These are phyloP conservation scores for Magnaporthiopsis poae DNA, from an alignment of 2,329 filamentous ascomycete species.

Conservation along the genomic window DNA sequence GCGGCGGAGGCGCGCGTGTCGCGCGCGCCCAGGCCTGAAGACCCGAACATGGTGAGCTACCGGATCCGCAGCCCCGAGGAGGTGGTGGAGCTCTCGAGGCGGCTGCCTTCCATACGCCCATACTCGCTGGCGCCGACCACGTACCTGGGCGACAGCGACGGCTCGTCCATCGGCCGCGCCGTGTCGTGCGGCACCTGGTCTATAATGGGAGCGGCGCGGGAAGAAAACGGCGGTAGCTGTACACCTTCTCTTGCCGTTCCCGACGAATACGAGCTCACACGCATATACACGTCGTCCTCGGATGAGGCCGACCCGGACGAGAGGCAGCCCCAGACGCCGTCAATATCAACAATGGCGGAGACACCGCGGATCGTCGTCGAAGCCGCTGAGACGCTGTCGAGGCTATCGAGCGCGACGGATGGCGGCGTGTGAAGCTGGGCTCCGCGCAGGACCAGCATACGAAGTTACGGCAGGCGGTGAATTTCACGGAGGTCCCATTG, in stretches of 20 bases:
- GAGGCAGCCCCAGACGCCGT: too few relatives aligned
- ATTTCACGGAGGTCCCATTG: too few relatives aligned
- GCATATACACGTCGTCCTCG: not conserved
- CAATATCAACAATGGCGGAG: not conserved
- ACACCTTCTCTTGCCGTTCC: not conserved
- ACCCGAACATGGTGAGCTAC: slow-evolving; percentile 1
- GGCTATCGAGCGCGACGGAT: too few relatives aligned
- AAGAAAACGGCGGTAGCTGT: too few relatives aligned
- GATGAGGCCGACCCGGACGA: not conserved
- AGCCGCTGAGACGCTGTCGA: too few relatives aligned
- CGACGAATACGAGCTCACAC: not conserved
- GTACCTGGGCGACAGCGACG: not conserved
- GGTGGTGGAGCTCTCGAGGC: slow-evolving; percentile 2
- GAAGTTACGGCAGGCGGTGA: too few relatives aligned
- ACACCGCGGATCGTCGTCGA: not conserved
- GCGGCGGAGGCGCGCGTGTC: not conserved
- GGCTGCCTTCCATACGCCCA: not conserved
- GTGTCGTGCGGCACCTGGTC: not conserved
- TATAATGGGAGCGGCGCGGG: too few relatives aligned
- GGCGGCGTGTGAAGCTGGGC: not conserved
- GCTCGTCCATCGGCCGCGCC: not conserved
- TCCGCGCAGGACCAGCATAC: too few relatives aligned
- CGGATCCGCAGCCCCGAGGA: slow-evolving; percentile 4
- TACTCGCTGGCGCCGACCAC: too few relatives aligned
- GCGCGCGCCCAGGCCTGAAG: not conserved